Conservation (phyloP, 192 early-diverging fungal genomes). For the Phycomyces blakesleeanus region DNA sequence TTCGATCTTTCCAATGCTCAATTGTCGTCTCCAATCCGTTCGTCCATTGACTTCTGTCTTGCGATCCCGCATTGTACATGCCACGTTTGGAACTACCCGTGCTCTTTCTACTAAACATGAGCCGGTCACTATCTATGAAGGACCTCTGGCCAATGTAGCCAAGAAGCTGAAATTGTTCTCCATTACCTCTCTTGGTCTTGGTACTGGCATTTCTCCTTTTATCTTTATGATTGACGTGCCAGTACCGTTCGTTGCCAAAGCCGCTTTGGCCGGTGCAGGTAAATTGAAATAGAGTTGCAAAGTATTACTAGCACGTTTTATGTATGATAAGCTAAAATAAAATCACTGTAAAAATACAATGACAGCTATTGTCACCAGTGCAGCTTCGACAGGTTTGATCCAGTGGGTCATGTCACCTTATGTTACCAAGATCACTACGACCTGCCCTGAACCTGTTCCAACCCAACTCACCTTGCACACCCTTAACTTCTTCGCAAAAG, state of each 20-base stretch:
- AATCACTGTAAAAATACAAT: not conserved
- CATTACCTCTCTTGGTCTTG: conserved; percentile 46
- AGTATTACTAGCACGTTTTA: not conserved
- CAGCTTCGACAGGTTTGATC: conserved; percentile 52
- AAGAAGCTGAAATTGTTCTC: conserved; percentile 55
- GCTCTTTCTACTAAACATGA: not conserved
- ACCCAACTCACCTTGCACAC: conserved; percentile 31
- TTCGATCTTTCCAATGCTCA: no score
- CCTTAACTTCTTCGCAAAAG: conserved; percentile 39
- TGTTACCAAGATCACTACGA: conserved; percentile 45
- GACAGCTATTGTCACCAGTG: conserved; percentile 49
- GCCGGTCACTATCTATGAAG: conserved; percentile 40
- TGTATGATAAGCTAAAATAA: not conserved
- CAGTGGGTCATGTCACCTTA: conserved; percentile 58
- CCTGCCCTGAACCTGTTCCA: conserved; percentile 9
- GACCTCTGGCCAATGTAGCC: conserved; percentile 48
- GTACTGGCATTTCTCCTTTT: conserved; percentile 48
- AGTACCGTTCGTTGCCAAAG: conserved; percentile 42
- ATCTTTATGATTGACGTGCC: conserved; percentile 49
- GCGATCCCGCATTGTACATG: no score
- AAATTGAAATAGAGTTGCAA: conserved; percentile 6
- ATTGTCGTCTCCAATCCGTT: no score
- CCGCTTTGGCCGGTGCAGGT: conserved; percentile 48
- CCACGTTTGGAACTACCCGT: no score
- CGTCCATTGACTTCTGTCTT: no score